Evolutionary conservation across 2,329 filamentous ascomycete species (phyloP), one percentile per base, ranked within the genome.

Genomic region (Apiospora rasikravindrae): DNA sequence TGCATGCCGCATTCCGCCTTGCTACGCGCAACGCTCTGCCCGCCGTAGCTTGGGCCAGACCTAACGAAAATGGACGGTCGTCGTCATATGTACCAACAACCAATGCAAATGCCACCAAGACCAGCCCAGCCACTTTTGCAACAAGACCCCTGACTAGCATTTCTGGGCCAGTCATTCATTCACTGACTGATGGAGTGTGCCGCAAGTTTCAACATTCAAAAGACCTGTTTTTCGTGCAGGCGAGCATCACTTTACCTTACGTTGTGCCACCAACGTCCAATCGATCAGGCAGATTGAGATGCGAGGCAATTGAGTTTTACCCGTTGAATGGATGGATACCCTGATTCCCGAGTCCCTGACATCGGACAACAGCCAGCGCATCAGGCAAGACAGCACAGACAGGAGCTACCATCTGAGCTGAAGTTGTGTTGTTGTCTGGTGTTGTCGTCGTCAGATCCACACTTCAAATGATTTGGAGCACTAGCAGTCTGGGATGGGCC

Each of bases 121-220:
- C 22, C 57, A 64, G 57, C 57, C 22, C 57, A 64, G 57, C 57
- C 57, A 64, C 53, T 61, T 61, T 61, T 61, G 29, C 53, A 61
- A 61, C 57, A 40, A 40, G 57, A 64, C 57, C 57, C 57, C 57
- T 40, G 57, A 64, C 57, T 40, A 64, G 33, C 57, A 40, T 24
- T 40, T 29, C 22, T 64, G 33, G 57, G 57, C 57, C 57, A 40
- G 57, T 40, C 29, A 64, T 64, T 61, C 29, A 37, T 61, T 64
- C 29, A 33, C 57, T 64, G 33, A 40, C 57, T 64, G 33, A 64
- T 37, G 22, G 29, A 49, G n/a, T 51, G 51, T 61, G 53, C 53
- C 14, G 53, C 53, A 61, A 33, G 53, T 61, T 61, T 61, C 53
- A 61, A 61, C 53, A 61, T 29, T 22, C 29, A 16, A 61, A n/a